Base-by-base conservation (phyloP, 495 filamentous ascomycete genomes). In the Letharia columbiana region DNA sequence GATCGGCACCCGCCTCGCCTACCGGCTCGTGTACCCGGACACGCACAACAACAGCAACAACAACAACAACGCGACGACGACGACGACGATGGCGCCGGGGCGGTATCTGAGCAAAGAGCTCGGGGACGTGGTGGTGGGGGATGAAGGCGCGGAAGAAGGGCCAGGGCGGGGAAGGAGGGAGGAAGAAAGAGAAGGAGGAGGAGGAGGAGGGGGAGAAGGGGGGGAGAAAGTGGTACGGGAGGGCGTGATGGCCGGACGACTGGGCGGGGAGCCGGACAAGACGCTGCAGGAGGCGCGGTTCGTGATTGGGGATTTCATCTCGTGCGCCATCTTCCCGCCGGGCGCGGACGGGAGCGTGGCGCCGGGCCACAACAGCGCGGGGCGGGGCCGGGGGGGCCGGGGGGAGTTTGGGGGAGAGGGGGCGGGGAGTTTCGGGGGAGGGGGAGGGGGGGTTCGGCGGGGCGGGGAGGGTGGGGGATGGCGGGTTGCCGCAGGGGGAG, bases 251-350 rank as follows among this genome's bases (percentile, higher is more conserved):
- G 66, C 23, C 47, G 69, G 73, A 10, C 69, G 75, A 58, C 75
- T 83, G 39, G 79, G 76, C n/a, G 80, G 80, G 17, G 85, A 87
- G n/a, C 81, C 82, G 52, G 83, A 87, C 13, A 92, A 87, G 77
- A 90, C 89, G 54, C 76, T 97, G 50, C 76, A 77, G 58, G 91
- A 95, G 54, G 85, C 82, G 44, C 80, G 84, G 37, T 96, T 96
- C 70, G 87, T 97, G 40, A 86, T 92, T 66, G 94, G 93, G 0
- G 93, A 96, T 76, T 96, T 87, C 73, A 82, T 98, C 33, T 85
- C 86, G 64, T 91, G 88, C 73, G 89, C 90, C 4, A 86, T 98
- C 58, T 75, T 91, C 33, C 86, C 89, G 54, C 91, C 93, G 20
- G 75, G 86, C 72, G 77, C 81, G 54, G 87, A 92, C 71, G 91